These are phyloP conservation scores for Xylaria curta DNA, from an alignment of 495 filamentous ascomycete genomes.

Conservation along the genomic window DNA sequence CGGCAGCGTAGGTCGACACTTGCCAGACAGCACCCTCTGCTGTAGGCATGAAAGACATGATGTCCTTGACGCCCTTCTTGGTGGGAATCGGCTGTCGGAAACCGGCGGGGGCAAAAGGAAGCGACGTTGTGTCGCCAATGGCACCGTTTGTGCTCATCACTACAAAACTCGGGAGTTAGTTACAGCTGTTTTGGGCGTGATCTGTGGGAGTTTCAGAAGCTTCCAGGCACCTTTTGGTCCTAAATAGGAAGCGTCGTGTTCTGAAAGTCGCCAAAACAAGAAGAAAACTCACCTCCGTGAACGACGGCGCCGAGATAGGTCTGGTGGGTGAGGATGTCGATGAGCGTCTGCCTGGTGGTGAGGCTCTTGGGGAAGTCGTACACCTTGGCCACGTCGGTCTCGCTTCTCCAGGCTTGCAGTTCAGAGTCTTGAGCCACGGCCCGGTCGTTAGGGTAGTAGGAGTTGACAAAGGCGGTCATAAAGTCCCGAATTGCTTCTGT, in stretches of 20 bases:
- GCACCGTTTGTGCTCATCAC: constrained; percentile 42
- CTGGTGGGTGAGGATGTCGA: constrained; percentile 46
- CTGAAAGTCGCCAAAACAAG: too few relatives aligned
- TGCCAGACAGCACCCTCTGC: constrained; percentile 23
- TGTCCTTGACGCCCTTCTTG: constrained; percentile 37
- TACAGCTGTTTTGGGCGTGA: too few relatives aligned
- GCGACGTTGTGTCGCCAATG: constrained; percentile 32
- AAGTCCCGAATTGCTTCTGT: constrained; percentile 35
- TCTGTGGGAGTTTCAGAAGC: too few relatives aligned
- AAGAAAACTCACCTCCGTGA: constrained; percentile 33
- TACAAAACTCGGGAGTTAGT: too few relatives aligned
- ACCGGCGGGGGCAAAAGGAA: constrained; percentile 45
- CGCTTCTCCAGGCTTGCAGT: constrained; percentile 42
- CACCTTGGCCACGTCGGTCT: constrained; percentile 33
- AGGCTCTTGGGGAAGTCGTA: constrained; percentile 36
- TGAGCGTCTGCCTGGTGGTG: constrained; percentile 29
- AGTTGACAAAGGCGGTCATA: constrained; percentile 41
- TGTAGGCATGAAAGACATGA: constrained; percentile 40
- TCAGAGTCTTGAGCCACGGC: constrained; percentile 39
- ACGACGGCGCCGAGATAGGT: constrained; percentile 23
- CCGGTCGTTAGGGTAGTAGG: constrained; percentile 39
- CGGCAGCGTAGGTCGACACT: constrained; percentile 24
- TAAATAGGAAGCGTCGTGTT: too few relatives aligned
- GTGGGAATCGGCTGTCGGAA: constrained; percentile 44
- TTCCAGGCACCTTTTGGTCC: too few relatives aligned